A percentile compares a stretch with the other conserved stretches of the same genome.
These are phyloP conservation scores for Ceratocystis cubensis DNA, from an alignment of 2,329 filamentous ascomycete species.

Conservation along the genomic window DNA sequence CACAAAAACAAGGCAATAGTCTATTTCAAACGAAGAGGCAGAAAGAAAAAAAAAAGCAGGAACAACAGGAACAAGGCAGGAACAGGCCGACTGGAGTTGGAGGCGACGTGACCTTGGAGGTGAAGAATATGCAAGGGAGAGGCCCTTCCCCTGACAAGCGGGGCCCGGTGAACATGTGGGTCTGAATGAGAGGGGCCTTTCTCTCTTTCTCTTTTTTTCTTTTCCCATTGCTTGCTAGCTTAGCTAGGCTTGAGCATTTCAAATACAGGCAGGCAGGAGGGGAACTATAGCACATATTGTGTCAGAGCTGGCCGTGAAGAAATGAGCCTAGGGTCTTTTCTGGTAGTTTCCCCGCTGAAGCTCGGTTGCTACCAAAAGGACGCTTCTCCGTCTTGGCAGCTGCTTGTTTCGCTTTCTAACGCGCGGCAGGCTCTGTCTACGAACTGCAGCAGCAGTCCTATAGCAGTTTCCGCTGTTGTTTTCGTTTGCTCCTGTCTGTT, in stretches of 20 bases:
- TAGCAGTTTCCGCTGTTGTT: not conserved
- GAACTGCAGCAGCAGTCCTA: not conserved
- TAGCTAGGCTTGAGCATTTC: too few relatives aligned
- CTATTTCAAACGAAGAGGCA: not conserved
- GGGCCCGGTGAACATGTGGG: constrained; percentile 1
- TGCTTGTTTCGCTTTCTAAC: not conserved
- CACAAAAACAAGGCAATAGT: not conserved
- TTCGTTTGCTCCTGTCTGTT: not conserved
- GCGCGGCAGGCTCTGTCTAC: not conserved
- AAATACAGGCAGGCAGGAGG: not conserved
- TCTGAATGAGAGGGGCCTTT: not conserved
- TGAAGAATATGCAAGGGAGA: not conserved
- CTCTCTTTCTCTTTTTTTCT: not conserved
- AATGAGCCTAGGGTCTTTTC: too few relatives aligned
- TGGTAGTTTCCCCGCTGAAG: too few relatives aligned
- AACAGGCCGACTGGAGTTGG: not conserved
- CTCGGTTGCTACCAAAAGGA: not conserved
- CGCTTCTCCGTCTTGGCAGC: not conserved
- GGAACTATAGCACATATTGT: not conserved
- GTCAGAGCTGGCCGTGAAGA: not conserved
- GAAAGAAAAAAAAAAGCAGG: not conserved
- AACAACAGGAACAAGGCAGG: not conserved
- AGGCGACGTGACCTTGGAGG: not conserved
- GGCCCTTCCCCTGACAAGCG: not conserved
- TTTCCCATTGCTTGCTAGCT: not conserved